Evolutionary conservation across 2,329 filamentous ascomycete genomes (phyloP).

Genomic region (Aspergillus hiratsukae): DNA sequence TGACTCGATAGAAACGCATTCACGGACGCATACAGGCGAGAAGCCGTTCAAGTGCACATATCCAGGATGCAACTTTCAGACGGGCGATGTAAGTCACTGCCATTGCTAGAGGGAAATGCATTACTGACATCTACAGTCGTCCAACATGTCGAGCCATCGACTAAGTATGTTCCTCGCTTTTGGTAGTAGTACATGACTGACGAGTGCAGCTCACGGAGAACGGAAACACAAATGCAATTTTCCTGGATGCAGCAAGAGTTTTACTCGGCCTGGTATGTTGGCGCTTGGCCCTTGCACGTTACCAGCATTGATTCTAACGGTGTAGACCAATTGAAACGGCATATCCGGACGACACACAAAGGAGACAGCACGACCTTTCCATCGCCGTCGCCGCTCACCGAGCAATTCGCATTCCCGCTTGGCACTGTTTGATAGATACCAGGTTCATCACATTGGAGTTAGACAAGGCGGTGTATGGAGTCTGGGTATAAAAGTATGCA

Average conservation of each 20-base stretch:
- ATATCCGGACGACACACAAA: conserved; percentile 37
- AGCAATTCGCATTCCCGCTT: conserved; percentile 18
- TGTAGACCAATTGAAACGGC: conserved; percentile 39
- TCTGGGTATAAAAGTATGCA: background rate
- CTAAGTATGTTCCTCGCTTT: conserved; percentile 30
- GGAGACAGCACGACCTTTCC: conserved; percentile 14
- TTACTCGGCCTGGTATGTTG: conserved; percentile 40
- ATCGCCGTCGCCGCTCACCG: conserved; percentile 24
- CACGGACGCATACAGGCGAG: conserved; percentile 40
- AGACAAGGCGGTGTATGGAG: background rate
- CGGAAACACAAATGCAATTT: conserved; percentile 39
- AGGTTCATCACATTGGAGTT: background rate
- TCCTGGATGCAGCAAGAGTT: conserved; percentile 40
- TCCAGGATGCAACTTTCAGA: conserved; percentile 41
- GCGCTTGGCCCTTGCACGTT: too few species aligned
- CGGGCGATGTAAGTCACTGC: conserved; percentile 37
- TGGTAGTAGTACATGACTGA: conserved; percentile 5
- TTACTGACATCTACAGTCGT: conserved; percentile 28
- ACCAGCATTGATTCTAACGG: conserved; percentile 6
- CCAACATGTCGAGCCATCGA: conserved; percentile 44
- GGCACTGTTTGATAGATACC: conserved; percentile 14
- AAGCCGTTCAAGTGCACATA: conserved; percentile 42
- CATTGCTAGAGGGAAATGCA: background rate
- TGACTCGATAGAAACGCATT: conserved; percentile 39
- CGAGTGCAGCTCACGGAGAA: conserved; percentile 33